phyloP scores from a whole-genome alignment of 192 early-diverging fungal genomes.

The Coemansia sp. region DNA sequence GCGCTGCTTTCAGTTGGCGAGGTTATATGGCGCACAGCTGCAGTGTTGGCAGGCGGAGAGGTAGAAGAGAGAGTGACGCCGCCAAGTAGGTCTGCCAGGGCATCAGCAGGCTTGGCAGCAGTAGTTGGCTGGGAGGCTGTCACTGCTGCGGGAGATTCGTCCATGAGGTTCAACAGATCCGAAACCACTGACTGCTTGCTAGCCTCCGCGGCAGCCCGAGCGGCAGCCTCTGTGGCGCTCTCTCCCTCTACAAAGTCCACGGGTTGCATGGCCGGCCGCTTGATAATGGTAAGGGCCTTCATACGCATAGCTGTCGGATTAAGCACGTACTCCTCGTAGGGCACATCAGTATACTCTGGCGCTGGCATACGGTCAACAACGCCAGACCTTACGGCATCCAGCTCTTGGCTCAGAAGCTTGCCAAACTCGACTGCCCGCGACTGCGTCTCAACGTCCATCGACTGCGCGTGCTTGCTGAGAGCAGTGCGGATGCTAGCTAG shows the following conservation, averaged over 20 bases:
- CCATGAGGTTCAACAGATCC: constrained; percentile 73
- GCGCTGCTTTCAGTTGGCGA: constrained; percentile 7
- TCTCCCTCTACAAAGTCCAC: constrained; percentile 22
- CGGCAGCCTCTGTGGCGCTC: constrained; percentile 12
- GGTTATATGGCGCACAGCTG: constrained; percentile 19
- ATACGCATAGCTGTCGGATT: constrained; percentile 58
- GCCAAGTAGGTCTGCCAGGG: constrained; percentile 81
- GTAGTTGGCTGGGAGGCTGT: neutral
- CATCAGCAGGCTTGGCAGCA: constrained; percentile 35
- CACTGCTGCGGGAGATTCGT: constrained; percentile 32
- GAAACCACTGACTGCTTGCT: constrained; percentile 45
- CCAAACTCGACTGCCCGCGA: constrained; percentile 92
- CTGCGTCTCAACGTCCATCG: constrained; percentile 92
- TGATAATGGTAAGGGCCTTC: constrained; percentile 39
- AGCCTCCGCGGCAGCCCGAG: constrained; percentile 20
- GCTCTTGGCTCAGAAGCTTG: constrained; percentile 69
- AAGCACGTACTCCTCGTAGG: constrained; percentile 52
- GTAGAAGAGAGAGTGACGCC: constrained; percentile 49
- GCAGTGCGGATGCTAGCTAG: constrained; percentile 60
- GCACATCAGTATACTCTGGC: constrained; percentile 62
- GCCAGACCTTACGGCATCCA: constrained; percentile 71
- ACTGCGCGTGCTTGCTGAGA: constrained; percentile 64
- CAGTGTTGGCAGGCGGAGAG: constrained; percentile 15
- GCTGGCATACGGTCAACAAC: constrained; percentile 96
- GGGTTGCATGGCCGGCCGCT: constrained; percentile 26